phyloP scores from a whole-genome alignment of 108 stramenopile species.

The Conticribra weissflogii region DNA sequence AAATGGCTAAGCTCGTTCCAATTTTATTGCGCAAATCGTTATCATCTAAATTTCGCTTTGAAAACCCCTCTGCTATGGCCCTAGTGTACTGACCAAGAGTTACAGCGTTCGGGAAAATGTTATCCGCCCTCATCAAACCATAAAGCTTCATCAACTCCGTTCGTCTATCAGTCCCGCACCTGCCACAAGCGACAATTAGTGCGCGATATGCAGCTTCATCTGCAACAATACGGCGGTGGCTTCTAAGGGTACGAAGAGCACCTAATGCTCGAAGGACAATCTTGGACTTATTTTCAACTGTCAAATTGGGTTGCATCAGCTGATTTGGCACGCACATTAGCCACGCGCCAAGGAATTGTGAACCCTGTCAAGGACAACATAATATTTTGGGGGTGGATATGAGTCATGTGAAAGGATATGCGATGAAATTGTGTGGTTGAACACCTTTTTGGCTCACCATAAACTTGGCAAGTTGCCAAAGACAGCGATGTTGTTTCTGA shows the following conservation, averaged over 20 bases:
- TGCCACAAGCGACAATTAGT: slow-evolving; percentile 85
- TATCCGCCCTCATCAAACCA: slow-evolving; percentile 78
- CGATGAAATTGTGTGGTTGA: too few species aligned
- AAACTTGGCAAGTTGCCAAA: slow-evolving; percentile 86
- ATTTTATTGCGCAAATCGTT: slow-evolving; percentile 33
- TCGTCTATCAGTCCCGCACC: slow-evolving; percentile 71
- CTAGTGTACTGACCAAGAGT: slow-evolving; percentile 88
- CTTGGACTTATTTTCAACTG: slow-evolving; percentile 66
- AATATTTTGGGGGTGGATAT: too few species aligned
- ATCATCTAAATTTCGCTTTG: slow-evolving; percentile 49
- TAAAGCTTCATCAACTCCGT: slow-evolving; percentile 79
- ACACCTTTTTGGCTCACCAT: slow-evolving; percentile 57
- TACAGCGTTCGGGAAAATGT: slow-evolving; percentile 84
- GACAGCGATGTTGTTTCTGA: slow-evolving; percentile 76
- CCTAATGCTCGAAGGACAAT: slow-evolving; percentile 80
- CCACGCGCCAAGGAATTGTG: slow-evolving; percentile 83
- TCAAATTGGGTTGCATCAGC: slow-evolving; percentile 60
- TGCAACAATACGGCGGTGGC: slow-evolving; percentile 74
- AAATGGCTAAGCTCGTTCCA: slow-evolving; percentile 32
- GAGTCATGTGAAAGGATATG: too few species aligned
- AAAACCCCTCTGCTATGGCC: slow-evolving; percentile 88
- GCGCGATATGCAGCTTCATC: slow-evolving; percentile 89
- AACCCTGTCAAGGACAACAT: too few species aligned
- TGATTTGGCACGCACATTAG: slow-evolving; percentile 77
- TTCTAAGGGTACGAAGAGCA: slow-evolving; percentile 73